Evolutionary conservation across 768 basidiomycete species (phyloP), one percentile per base, ranked within the genome.

Genomic region (Podaxis pistillaris): DNA sequence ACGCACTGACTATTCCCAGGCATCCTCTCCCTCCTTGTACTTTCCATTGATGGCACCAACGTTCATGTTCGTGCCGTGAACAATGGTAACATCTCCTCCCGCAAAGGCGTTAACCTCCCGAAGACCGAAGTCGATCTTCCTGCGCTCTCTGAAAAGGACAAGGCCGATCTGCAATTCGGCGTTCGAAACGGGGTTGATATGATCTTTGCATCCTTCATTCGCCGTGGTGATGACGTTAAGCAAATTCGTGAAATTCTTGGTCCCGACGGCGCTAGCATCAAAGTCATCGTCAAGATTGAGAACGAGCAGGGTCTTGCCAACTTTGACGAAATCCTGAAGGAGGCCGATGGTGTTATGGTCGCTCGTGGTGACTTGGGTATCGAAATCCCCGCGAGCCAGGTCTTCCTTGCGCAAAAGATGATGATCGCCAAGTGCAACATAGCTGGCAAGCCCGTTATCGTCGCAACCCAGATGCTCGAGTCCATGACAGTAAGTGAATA

Each of bases 371-470:
- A 99, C 74, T 84, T 99, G 56, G 97, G 97, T 75, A 99, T 99
- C 71, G 97, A 99, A 79, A 99, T 99, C 69, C 97, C 97, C n/a
- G 94, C 97, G 49, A 92, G 90, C 70, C 97, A 98, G 73, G 97
- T 99, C 50, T 99, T 99, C 85, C 82, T 98, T 70, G 97, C 97
- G 7, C 97, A 99, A 76, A 99, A 99, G 82, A 98, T 98, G 96
- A 99, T 99, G 96, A 99, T 98, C 69, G 87, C 96, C 63, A 98
- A 98, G 81, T 97, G 95, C 81, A 98, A 97, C 82, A 91, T 96
- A 71, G 89, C 86, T 59, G 97, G 97, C 69, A 99, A 99, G 82
- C 96, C 97, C 46, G 92, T 93, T 71, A 98, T 99, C 73, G 96
- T 97, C 65, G 97, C 97, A 9, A 99, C 97, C 13, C 96, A 99